phyloP scores from a whole-genome alignment of 1,284 basidiomycete genomes.

The Moesziomyces antarcticus region DNA sequence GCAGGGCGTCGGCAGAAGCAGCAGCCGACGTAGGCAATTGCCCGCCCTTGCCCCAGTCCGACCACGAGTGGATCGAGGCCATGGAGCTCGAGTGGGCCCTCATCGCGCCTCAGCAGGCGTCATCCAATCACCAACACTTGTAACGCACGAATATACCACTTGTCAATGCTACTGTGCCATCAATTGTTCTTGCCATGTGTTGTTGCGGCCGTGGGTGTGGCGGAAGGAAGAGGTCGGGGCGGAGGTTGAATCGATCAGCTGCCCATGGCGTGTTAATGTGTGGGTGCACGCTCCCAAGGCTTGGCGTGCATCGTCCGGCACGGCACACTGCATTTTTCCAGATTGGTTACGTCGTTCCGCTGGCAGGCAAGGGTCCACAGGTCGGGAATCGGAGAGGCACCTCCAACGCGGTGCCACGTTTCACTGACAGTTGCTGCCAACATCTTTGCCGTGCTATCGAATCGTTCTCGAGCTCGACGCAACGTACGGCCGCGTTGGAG shows the following conservation, averaged over 20 bases:
- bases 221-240: no score
- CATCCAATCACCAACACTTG: conserved; percentile 16
- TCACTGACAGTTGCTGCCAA: not conserved
- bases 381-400: conserved; percentile 2
- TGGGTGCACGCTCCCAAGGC: conserved; percentile 12
- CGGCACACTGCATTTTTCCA: not conserved
- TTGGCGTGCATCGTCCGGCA: conserved; percentile 36
- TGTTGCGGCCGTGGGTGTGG: not conserved
- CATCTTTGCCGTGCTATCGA: not conserved
- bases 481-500: not conserved
- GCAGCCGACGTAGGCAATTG: conserved; percentile 33
- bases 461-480: not conserved
- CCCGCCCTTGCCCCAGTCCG: conserved; percentile 30
- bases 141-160: conserved; percentile 1
- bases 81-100: conserved; percentile 48
- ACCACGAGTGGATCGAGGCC: conserved; percentile 43
- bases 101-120: conserved; percentile 6
- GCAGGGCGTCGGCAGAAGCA: conserved; percentile 24
- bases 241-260: not conserved
- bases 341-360: not conserved
- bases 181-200: not conserved
- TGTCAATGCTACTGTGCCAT: not conserved
- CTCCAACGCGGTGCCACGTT: not conserved
- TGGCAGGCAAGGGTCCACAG: conserved; percentile 5
- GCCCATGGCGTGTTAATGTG: no score